Evolutionary conservation across 345 rosid genomes (phyloP).

Genomic region (Leavenworthia alabamica): DNA sequence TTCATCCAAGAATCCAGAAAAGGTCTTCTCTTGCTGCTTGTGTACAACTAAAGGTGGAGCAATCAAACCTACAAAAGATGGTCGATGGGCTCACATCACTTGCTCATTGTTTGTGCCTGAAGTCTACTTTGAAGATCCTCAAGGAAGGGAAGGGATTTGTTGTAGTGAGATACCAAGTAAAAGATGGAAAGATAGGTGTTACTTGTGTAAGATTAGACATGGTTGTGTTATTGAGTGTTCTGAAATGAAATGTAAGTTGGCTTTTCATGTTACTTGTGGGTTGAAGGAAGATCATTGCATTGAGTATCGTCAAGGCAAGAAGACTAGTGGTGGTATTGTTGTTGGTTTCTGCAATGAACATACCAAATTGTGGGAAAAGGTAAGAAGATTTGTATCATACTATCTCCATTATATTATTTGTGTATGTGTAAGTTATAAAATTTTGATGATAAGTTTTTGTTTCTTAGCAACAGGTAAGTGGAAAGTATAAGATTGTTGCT

Average conservation of each 20-base stretch:
- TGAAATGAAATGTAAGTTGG: constrained; percentile 65
- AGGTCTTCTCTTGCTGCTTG: constrained; percentile 46
- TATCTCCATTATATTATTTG: neutral
- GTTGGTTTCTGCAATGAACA: constrained; percentile 85
- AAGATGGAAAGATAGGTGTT: constrained; percentile 63
- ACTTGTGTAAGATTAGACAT: constrained; percentile 48
- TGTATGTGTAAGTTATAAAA: neutral
- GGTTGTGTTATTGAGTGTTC: constrained; percentile 89
- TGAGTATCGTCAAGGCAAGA: constrained; percentile 69
- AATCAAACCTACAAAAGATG: constrained; percentile 51
- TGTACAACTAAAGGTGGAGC: constrained; percentile 60
- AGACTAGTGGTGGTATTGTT: constrained; percentile 58
- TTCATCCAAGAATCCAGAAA: neutral
- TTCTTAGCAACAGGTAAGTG: constrained; percentile 74
- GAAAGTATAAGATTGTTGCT: constrained; percentile 95
- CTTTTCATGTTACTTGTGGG: constrained; percentile 81
- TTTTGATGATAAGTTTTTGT: constrained; percentile 15
- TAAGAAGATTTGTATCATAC: constrained; percentile 21
- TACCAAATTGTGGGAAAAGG: constrained; percentile 76
- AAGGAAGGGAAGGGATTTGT: constrained; percentile 74
- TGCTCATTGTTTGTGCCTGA: constrained; percentile 81
- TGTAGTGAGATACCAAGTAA: constrained; percentile 50
- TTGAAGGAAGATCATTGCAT: constrained; percentile 63
- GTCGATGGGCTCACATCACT: constrained; percentile 73
- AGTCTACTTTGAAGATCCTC: constrained; percentile 78